These are phyloP conservation scores for Naganishia antarctica DNA, from an alignment of 768 basidiomycete genomes.

Conservation along the genomic window DNA sequence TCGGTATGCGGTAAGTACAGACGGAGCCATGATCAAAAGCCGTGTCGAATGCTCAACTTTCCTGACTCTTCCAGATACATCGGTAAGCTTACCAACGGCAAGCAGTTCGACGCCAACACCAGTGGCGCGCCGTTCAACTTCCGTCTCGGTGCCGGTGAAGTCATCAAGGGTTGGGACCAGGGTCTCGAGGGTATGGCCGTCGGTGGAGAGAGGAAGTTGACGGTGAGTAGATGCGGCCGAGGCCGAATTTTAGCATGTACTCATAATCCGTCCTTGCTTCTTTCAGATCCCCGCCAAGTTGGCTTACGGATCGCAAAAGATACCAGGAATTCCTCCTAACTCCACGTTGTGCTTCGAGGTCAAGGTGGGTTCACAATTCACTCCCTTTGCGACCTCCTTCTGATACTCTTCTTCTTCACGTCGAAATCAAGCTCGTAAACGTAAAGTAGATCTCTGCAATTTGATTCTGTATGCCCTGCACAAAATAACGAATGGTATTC, in stretches of 20 bases:
- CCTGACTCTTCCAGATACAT: conserved; percentile 57
- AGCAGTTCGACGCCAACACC: conserved; percentile 62
- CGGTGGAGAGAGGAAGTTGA: conserved; percentile 74
- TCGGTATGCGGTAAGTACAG: conserved; percentile 63
- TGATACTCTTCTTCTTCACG: no score
- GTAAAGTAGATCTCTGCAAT: conserved; percentile 34
- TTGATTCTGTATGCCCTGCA: neutral
- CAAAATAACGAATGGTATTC: neutral
- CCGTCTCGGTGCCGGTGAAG: conserved; percentile 76
- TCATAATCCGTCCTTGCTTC: neutral
- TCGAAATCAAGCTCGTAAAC: conserved; percentile 19
- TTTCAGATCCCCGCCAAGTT: conserved; percentile 45
- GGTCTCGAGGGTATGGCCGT: conserved; percentile 89
- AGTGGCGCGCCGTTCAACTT: conserved; percentile 61
- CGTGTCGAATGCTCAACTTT: neutral
- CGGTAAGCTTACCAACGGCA: conserved; percentile 78
- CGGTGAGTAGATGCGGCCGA: conserved; percentile 31
- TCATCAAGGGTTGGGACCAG: conserved; percentile 89
- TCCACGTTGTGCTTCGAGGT: conserved; percentile 71
- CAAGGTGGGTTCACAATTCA: conserved; percentile 35
- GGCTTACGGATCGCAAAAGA: conserved; percentile 61
- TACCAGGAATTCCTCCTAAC: conserved; percentile 60
- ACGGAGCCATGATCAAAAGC: neutral
- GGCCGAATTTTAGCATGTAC: neutral
- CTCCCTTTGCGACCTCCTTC: no score